Percentiles rank a stretch among this genome's conserved stretches.
Conservation (phyloP, 495 filamentous ascomycete species). For the Neurospora sp. region DNA sequence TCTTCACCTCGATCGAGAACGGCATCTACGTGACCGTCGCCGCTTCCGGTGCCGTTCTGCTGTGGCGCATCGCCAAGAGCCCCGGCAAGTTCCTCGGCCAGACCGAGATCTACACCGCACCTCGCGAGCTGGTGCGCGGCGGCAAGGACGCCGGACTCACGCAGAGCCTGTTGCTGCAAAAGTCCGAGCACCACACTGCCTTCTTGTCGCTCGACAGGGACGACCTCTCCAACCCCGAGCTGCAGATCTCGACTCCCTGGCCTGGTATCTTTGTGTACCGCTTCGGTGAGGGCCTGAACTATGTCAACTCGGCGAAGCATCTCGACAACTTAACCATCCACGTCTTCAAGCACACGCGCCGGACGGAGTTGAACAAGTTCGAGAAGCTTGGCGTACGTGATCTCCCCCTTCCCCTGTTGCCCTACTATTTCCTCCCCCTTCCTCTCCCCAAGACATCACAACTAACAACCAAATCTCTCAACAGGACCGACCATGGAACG, state of each 20-base stretch:
- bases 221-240: constrained; percentile 34
- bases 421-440: background rate
- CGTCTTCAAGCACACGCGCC: constrained; percentile 33
- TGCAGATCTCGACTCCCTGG: constrained; percentile 30
- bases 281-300: constrained; percentile 43
- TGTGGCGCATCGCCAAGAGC: constrained; percentile 37
- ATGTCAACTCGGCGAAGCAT: constrained; percentile 40
- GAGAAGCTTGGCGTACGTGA: constrained; percentile 30
- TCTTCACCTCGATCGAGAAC: constrained; percentile 43
- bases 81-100: constrained; percentile 33
- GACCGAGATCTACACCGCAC: constrained; percentile 14
- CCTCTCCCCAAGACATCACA: background rate
- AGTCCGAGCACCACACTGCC: constrained; percentile 16
- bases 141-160: constrained; percentile 2
- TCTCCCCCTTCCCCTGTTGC: background rate
- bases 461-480: constrained; percentile 1
- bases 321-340: constrained; percentile 35
- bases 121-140: constrained; percentile 7
- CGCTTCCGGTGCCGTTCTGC: constrained; percentile 31
- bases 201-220: constrained; percentile 33
- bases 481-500: constrained; percentile 63
- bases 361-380: constrained; percentile 24
- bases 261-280: constrained; percentile 44
- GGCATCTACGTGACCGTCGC: constrained; percentile 41
- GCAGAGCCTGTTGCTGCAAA: background rate